Base-by-base conservation (phyloP, 305 asterid genomes). In the Rubia peregrina region DNA sequence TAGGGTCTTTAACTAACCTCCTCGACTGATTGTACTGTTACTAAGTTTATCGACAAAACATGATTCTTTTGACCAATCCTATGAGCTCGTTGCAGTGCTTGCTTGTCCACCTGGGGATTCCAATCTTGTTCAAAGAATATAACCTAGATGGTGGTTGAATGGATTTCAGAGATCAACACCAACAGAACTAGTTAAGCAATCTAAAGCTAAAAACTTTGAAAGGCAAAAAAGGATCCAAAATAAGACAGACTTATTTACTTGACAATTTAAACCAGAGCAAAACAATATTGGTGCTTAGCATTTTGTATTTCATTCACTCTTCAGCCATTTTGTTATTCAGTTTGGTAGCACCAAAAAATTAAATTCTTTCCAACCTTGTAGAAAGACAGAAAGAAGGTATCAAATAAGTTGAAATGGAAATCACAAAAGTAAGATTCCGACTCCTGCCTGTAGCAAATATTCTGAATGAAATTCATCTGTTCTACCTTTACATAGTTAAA, bases 71-170 rank as follows among this genome's bases (percentile, higher is more conserved):
- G 98, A 80, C 97, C 98, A 82, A 93, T 93, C 76, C 97, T 87
- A 78, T 93, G 97, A 22, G 96, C 95, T 67, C 97, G 96, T 87
- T 93, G 98, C 82, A 91, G 80, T 77, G 97, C 98, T 84, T 91
- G 98, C 85, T 89, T 93, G 85, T 93, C 97, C 65, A 93, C 96
- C 84, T 93, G 98, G 55, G 98, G 96, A 78, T 93, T 93, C 98
- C 97, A 93, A 78, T 93, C 98, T 82, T 91, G 97, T 83, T 93
- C 98, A 71, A 88, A 91, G 84, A 93, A 93, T 75, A 93, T 85
- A 78, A 93, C 97, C 97, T 93, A 79, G 79, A 68, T 55, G 12
- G 56, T 36, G 63, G 13, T 22, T 14, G 26, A 62, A 43, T 43
- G 60, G 49, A 55, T 41, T 65, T 9, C 36, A 73, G 59, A 11